Conservation (phyloP, 768 basidiomycete genomes). For the Pleurotus platypus region DNA sequence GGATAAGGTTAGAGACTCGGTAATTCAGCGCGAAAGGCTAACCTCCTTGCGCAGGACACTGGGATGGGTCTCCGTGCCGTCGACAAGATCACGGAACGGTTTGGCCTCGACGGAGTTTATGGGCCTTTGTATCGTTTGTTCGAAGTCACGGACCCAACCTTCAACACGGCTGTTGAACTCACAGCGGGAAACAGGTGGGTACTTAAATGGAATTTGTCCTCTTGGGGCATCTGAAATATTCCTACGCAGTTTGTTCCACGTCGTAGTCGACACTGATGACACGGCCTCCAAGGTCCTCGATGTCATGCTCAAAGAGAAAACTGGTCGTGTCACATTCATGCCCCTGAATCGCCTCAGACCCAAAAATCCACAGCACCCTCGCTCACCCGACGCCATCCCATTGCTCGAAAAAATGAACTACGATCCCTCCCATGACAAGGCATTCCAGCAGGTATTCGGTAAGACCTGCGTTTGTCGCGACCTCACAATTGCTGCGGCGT, state of each 20-base stretch:
- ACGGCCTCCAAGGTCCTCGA: slow-evolving; percentile 91
- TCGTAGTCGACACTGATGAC: slow-evolving; percentile 95
- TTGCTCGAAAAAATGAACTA: slow-evolving; percentile 81
- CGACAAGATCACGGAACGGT: slow-evolving; percentile 74
- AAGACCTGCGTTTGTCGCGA: slow-evolving; percentile 96
- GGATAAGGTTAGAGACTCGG: slow-evolving; percentile 70
- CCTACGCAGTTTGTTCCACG: slow-evolving; percentile 78
- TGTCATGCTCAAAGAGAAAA: slow-evolving; percentile 89
- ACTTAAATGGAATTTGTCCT: too few species aligned
- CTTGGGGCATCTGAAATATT: background rate
- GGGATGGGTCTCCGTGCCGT: slow-evolving; percentile 85
- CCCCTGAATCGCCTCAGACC: slow-evolving; percentile 92
- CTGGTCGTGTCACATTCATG: slow-evolving; percentile 96
- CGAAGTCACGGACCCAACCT: slow-evolving; percentile 82
- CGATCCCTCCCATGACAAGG: slow-evolving; percentile 66
- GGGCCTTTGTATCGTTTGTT: slow-evolving; percentile 94
- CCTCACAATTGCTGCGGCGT: slow-evolving; percentile 87
- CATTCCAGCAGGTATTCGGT: slow-evolving; percentile 96
- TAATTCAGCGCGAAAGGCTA: background rate
- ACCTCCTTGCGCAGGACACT: slow-evolving; percentile 63
- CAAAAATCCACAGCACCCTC: slow-evolving; percentile 58
- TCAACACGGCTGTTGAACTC: slow-evolving; percentile 89
- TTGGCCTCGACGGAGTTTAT: slow-evolving; percentile 79
- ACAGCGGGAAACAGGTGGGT: slow-evolving; percentile 91
- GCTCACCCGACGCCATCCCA: slow-evolving; percentile 76